These are phyloP conservation scores for Myriosclerotinia curreyana DNA, from an alignment of 2,329 filamentous ascomycete species.

Conservation along the genomic window DNA sequence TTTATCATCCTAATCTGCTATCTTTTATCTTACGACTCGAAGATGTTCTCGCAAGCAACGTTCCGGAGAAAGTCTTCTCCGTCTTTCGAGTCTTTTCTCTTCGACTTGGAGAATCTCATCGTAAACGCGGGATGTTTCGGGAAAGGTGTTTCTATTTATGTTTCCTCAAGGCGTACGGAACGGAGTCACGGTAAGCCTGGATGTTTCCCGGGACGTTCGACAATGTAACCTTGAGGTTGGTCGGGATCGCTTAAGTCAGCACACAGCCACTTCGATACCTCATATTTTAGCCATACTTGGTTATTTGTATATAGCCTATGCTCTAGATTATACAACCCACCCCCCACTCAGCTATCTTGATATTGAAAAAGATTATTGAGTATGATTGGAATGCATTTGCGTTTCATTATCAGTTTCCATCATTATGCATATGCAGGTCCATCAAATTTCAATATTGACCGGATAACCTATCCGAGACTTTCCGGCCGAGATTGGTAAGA, in stretches of 20 bases:
- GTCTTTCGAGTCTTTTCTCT: neutral
- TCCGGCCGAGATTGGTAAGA: neutral
- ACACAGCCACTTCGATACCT: neutral
- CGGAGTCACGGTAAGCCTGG: neutral
- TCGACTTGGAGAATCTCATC: neutral
- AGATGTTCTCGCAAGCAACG: conserved; percentile 12
- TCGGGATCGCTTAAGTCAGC: conserved; percentile 11
- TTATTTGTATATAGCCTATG: conserved; percentile 1
- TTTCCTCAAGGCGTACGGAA: conserved; percentile 11
- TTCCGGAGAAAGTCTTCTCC: neutral
- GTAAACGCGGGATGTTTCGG: neutral
- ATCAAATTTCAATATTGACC: conserved; percentile 9
- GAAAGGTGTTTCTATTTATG: neutral
- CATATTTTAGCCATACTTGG: neutral
- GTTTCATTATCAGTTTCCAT: conserved; percentile 14
- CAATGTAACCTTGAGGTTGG: conserved; percentile 1
- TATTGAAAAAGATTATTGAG: conserved; percentile 5
- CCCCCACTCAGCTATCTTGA: neutral
- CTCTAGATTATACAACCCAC: neutral
- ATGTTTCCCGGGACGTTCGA: conserved; percentile 7
- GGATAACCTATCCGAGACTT: conserved; percentile 3
- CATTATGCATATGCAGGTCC: conserved; percentile 13
- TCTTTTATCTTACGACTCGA: neutral
- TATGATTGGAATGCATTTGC: conserved; percentile 6
- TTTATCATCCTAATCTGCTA: conserved; percentile 4